Percentiles rank a stretch among this genome's conserved stretches.
Conservation (phyloP, 2,329 filamentous ascomycete genomes). For the Colletotrichum tanaceti region DNA sequence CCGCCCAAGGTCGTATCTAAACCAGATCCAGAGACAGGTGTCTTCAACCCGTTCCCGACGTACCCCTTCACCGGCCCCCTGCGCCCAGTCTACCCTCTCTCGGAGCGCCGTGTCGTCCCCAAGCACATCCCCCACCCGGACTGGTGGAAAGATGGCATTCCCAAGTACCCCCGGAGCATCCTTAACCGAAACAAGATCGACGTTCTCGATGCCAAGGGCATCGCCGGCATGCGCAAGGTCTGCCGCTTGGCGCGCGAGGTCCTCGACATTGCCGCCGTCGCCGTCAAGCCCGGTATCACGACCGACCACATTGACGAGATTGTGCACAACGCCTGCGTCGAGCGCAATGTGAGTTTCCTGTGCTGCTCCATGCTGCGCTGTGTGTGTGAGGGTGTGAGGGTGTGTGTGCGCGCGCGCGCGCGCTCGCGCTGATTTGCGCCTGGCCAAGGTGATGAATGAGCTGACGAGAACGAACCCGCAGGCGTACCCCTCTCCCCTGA, state of each 20-base stretch:
- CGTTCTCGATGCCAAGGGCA: slow-evolving; percentile 81
- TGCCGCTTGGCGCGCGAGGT: slow-evolving; percentile 90
- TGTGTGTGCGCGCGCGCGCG: too few species aligned
- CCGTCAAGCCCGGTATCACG: slow-evolving; percentile 88
- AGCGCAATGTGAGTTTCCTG: slow-evolving; percentile 78
- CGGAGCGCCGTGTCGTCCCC: slow-evolving; percentile 77
- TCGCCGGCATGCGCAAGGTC: slow-evolving; percentile 92
- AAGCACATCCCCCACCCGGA: slow-evolving; percentile 86
- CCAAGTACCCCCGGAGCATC: slow-evolving; percentile 69
- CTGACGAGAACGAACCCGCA: slow-evolving; percentile 51
- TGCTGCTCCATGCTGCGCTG: too few species aligned
- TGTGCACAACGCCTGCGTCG: slow-evolving; percentile 93
- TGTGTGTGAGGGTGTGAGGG: too few species aligned
- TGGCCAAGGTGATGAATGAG: not conserved
- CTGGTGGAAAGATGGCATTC: slow-evolving; percentile 86
- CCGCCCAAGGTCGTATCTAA: slow-evolving; percentile 87
- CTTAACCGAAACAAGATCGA: slow-evolving; percentile 83
- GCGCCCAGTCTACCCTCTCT: slow-evolving; percentile 89
- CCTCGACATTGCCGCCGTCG: slow-evolving; percentile 88
- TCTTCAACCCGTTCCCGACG: slow-evolving; percentile 91
- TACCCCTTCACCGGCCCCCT: slow-evolving; percentile 85
- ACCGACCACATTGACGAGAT: slow-evolving; percentile 96
- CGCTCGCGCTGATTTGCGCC: not conserved
- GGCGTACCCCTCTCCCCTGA: slow-evolving; percentile 94
- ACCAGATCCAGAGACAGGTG: slow-evolving; percentile 89